A percentile compares a stretch with the other conserved stretches of the same genome.
phyloP scores from a whole-genome alignment of 768 basidiomycete genomes.

The Kwoniella newhampshirensis region DNA sequence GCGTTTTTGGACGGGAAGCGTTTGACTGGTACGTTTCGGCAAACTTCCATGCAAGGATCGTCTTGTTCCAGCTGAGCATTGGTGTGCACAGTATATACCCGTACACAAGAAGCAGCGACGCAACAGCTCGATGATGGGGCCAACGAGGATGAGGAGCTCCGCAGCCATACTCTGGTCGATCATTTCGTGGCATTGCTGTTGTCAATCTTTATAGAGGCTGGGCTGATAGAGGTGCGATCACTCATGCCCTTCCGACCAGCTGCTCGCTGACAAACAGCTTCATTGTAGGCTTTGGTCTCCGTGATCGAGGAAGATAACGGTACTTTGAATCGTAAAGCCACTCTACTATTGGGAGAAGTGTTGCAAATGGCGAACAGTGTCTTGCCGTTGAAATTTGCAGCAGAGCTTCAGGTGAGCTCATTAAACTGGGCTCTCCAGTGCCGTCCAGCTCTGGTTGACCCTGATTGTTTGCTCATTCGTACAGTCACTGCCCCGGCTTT shows the following conservation, averaged over 20 bases:
- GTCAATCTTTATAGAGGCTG: slow-evolving; percentile 78
- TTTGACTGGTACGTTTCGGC: slow-evolving; percentile 75
- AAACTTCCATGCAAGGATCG: not conserved
- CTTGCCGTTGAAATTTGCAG: slow-evolving; percentile 75
- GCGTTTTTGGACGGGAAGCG: slow-evolving; percentile 86
- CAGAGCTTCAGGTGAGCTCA: slow-evolving; percentile 70
- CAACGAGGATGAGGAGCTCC: slow-evolving; percentile 47
- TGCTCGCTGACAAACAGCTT: not conserved
- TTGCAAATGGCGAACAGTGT: slow-evolving; percentile 84
- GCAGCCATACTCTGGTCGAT: slow-evolving; percentile 78
- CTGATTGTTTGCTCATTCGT: no score
- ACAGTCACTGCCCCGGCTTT: slow-evolving; percentile 79
- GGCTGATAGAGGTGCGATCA: slow-evolving; percentile 73
- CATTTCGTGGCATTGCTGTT: slow-evolving; percentile 87
- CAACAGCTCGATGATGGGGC: slow-evolving; percentile 20
- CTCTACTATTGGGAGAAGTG: slow-evolving; percentile 84
- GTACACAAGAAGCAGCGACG: slow-evolving; percentile 32
- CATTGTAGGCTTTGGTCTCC: slow-evolving; percentile 69
- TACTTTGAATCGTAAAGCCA: slow-evolving; percentile 73
- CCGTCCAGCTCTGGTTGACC: no score
- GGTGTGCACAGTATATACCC: slow-evolving; percentile 38
- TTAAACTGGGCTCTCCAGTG: not conserved
- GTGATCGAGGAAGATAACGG: slow-evolving; percentile 75
- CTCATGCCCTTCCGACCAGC: not conserved
- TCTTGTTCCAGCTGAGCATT: not conserved